Evolutionary conservation across 345 rosid genomes (phyloP), one percentile per base, ranked within the genome.

Genomic region (Ceriops tagal): DNA sequence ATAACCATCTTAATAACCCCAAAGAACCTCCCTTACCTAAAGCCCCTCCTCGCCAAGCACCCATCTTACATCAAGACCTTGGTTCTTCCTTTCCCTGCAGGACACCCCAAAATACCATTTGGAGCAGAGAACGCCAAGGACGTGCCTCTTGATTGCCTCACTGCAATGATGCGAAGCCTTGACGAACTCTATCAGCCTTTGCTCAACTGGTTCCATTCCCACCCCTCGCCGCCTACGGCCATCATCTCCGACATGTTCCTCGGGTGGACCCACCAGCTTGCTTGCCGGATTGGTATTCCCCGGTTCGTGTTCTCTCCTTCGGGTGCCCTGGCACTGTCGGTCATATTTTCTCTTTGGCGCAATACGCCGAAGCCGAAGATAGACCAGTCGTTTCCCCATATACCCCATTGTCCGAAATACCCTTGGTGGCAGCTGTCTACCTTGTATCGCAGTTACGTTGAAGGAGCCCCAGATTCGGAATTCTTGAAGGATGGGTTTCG

Each of bases 171-270:
- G 37, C 62, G 53, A 21, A 56, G 74, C 60, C 67, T 88, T 52
- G 75, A 75, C 2, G 81, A 73, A 26, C 87, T 69, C 68, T 83
- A 81, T 64, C 56, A 77, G 24, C 81, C 81, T 22, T 62, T 43
- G 49, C 71, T 91, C 63, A 28, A 68, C 6, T 88, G 88, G 86
- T 81, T 88, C 70, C 49, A 58, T 2, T 73, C 86, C 30, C 79
- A 66, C 61, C 76, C 76, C 9, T 75, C 83, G 6, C 86, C 92
- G 0, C 93, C 90, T 1, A 77, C 76, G 21, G 89, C 86, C n/a
- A 83, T 88, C 64, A 18, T 88, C 9, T 82, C 93, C 8, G 88
- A 89, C 68, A 76, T 85, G 67, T 91, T 88, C 77, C 84, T 91
- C 31, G 91, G 93, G 9, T 91, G 96, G 96, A 84, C 91, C 57